phyloP scores from a whole-genome alignment of 352 stramenopile genomes.

The Elongisporangium undulatum region DNA sequence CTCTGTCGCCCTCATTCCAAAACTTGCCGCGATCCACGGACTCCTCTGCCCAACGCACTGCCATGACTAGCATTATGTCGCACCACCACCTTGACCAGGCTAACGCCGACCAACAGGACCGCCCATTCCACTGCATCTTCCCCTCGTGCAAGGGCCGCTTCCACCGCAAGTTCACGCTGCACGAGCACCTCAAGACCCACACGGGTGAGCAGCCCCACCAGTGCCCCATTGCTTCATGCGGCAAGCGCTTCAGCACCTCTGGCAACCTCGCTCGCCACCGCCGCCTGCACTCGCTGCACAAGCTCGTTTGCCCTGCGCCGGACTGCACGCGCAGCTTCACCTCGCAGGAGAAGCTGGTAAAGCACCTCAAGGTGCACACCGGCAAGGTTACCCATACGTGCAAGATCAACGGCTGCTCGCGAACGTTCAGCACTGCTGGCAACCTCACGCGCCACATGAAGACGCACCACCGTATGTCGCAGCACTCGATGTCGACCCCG shows the following conservation, averaged over 20 bases:
- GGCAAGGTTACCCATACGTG: conserved; percentile 53
- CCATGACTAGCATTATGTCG: conserved; percentile 1
- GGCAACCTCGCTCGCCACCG: conserved; percentile 55
- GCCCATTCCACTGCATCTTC: conserved; percentile 34
- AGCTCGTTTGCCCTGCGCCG: conserved; percentile 40
- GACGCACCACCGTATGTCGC: conserved; percentile 40
- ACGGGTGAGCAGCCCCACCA: conserved; percentile 73
- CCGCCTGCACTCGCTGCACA: conserved; percentile 44
- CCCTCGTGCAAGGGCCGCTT: conserved; percentile 41
- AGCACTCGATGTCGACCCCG: background rate
- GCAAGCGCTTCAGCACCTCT: conserved; percentile 60
- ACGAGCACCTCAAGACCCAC: conserved; percentile 79
- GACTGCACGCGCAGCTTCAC: conserved; percentile 48
- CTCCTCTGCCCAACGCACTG: conserved; percentile 13
- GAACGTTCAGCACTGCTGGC: conserved; percentile 62
- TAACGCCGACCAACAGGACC: conserved; percentile 19
- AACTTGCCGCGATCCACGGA: background rate
- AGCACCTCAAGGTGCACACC: conserved; percentile 47
- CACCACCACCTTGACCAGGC: conserved; percentile 3
- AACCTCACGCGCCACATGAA: conserved; percentile 71
- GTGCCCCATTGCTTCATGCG: conserved; percentile 43
- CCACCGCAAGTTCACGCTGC: conserved; percentile 72
- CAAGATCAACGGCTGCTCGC: conserved; percentile 45
- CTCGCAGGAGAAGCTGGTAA: conserved; percentile 45
- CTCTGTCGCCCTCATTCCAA: background rate